These are phyloP conservation scores for Apiospora aurea DNA, from an alignment of 2,329 filamentous ascomycete species.

Conservation along the genomic window DNA sequence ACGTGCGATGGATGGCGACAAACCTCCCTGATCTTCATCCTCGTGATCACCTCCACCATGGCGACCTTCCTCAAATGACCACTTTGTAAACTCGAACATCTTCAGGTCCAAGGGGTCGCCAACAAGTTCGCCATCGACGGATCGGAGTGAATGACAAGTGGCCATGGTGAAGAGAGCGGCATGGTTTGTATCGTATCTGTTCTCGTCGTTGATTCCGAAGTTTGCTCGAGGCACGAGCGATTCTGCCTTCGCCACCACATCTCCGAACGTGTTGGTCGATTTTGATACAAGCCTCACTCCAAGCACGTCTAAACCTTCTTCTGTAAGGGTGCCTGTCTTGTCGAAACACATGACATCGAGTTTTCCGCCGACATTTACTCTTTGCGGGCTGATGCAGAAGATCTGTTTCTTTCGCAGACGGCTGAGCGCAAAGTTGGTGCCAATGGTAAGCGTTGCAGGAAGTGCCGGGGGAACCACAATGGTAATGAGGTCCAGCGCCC, in stretches of 20 bases:
- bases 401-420: constrained; percentile 89
- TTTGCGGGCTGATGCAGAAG: constrained; percentile 96
- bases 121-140: constrained; percentile 86
- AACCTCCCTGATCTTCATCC: constrained; percentile 76
- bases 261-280: constrained; percentile 70
- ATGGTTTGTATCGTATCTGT: constrained; percentile 46
- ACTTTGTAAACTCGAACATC: constrained; percentile 97
- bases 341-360: constrained; percentile 97
- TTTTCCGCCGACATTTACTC: constrained; percentile 96
- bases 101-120: constrained; percentile 96
- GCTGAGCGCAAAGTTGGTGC: constrained; percentile 91
- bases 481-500: constrained; percentile 93
- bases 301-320: constrained; percentile 93
- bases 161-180: constrained; percentile 93
- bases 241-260: constrained; percentile 72
- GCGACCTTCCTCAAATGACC: constrained; percentile 89
- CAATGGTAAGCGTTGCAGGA: constrained; percentile 93
- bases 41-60: constrained; percentile 69
- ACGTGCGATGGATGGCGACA: constrained; percentile 87
- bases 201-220: constrained; percentile 39
- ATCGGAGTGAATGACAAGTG: constrained; percentile 90
- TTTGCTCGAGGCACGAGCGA: constrained; percentile 59
- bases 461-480: constrained; percentile 96
- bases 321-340: constrained; percentile 97
- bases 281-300: constrained; percentile 81